Percentiles rank a stretch among this genome's conserved stretches.
Evolutionary conservation across 176 grass and related monocot genomes (phyloP).

Genomic region (Phragmites australis): DNA sequence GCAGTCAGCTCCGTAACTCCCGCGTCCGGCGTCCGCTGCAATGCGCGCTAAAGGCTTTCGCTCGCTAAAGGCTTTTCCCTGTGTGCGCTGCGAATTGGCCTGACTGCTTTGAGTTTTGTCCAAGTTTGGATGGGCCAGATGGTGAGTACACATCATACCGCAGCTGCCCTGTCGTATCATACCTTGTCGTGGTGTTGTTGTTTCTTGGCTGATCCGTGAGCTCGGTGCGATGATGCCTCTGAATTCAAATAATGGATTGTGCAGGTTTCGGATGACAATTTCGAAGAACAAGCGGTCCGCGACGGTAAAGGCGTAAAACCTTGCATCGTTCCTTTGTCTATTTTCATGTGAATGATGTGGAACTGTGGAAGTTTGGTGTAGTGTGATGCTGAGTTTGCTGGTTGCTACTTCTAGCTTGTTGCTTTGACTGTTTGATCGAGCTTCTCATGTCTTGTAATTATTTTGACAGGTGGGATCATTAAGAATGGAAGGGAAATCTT

Average conservation of each 20-base stretch:
- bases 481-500: conserved; percentile 88
- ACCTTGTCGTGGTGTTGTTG: background rate
- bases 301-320: conserved; percentile 17
- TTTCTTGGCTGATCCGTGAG: background rate
- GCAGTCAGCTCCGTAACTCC: background rate
- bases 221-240: background rate
- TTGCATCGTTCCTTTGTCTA: background rate
- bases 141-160: conserved; percentile 20
- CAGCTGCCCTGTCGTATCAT: background rate
- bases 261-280: conserved; percentile 50
- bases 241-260: background rate
- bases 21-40: conserved; percentile 1
- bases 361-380: background rate
- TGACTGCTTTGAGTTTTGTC: background rate
- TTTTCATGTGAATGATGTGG: background rate
- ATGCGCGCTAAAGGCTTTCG: background rate
- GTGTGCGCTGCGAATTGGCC: background rate
- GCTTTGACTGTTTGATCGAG: conserved; percentile 8
- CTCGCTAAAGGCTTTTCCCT: background rate
- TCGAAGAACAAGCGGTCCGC: conserved; percentile 38
- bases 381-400: background rate
- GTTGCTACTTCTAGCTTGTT: background rate
- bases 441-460: conserved; percentile 2
- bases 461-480: conserved; percentile 49
- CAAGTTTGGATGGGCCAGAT: conserved; percentile 43